These are phyloP conservation scores for Adansonia madagascariensis DNA, from an alignment of 441 rosid genomes.

Conservation along the genomic window DNA sequence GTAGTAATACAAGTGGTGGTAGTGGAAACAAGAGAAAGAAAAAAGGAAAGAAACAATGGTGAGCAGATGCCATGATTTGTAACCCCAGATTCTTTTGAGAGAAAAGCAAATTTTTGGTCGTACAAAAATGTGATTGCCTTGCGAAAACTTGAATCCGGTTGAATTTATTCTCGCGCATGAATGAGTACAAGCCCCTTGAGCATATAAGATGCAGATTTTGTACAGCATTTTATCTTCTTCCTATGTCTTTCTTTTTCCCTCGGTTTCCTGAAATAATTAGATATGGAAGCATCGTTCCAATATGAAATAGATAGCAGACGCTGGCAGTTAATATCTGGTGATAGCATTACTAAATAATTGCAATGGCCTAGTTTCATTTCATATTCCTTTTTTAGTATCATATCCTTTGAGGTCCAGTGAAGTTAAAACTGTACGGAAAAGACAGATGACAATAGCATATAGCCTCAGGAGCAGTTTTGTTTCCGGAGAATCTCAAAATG, in stretches of 20 bases:
- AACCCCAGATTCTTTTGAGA: background rate
- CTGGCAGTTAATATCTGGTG: too few relatives aligned
- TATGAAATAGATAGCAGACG: too few relatives aligned
- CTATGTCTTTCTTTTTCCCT: background rate
- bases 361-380: too few relatives aligned
- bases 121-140: slow-evolving; percentile 15
- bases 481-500: too few relatives aligned
- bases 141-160: slow-evolving; percentile 7
- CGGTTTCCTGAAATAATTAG: background rate
- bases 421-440: too few relatives aligned
- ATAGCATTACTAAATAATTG: too few relatives aligned
- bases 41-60: slow-evolving; percentile 65
- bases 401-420: too few relatives aligned
- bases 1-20: slow-evolving; percentile 37
- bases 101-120: background rate
- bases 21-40: slow-evolving; percentile 67
- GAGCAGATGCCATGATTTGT: background rate
- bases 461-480: too few relatives aligned
- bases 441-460: too few relatives aligned
- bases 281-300: too few relatives aligned
- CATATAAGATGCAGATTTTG: slow-evolving; percentile 19
- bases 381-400: too few relatives aligned
- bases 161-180: slow-evolving; percentile 13
- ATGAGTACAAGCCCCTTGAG: background rate
- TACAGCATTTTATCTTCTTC: slow-evolving; percentile 17